These are phyloP conservation scores for Fusarium nurragi DNA, from an alignment of 2,329 filamentous ascomycete genomes.

Conservation along the genomic window DNA sequence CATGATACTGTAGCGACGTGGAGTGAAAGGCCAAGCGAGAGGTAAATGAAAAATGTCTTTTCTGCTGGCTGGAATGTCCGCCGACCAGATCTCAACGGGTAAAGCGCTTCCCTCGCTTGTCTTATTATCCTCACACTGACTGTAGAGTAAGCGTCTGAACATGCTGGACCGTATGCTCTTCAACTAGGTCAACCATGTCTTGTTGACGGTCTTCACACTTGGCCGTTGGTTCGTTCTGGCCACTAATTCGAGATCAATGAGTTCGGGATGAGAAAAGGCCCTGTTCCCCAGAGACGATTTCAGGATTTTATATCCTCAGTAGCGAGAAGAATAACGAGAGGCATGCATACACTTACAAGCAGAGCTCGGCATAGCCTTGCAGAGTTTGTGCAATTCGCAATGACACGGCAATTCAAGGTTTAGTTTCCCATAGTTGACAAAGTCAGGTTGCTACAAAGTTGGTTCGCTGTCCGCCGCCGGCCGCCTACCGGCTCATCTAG, in stretches of 20 bases:
- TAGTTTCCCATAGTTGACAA: constrained; percentile 12
- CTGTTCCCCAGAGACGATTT: neutral
- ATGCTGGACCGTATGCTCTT: neutral
- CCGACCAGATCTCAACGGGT: constrained; percentile 34
- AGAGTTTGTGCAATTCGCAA: neutral
- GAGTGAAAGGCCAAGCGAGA: neutral
- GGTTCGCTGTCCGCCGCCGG: constrained; percentile 21
- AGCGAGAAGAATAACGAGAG: too few relatives aligned
- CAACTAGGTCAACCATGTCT: neutral
- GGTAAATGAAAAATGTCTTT: constrained; percentile 16
- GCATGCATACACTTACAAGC: neutral
- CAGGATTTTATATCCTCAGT: too few relatives aligned
- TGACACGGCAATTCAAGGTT: too few relatives aligned
- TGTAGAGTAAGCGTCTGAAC: neutral
- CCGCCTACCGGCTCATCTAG: constrained; percentile 15
- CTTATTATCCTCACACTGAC: neutral
- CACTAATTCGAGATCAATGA: neutral
- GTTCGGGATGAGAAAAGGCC: neutral
- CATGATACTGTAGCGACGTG: neutral
- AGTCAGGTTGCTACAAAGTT: constrained; percentile 15
- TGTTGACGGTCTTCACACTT: neutral
- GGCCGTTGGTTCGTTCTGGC: neutral
- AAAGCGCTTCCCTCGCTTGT: constrained; percentile 36
- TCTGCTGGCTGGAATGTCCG: constrained; percentile 23
- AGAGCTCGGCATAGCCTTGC: neutral